Conservation (phyloP, 345 rosid genomes). For the Mallotus nudiflorus region DNA sequence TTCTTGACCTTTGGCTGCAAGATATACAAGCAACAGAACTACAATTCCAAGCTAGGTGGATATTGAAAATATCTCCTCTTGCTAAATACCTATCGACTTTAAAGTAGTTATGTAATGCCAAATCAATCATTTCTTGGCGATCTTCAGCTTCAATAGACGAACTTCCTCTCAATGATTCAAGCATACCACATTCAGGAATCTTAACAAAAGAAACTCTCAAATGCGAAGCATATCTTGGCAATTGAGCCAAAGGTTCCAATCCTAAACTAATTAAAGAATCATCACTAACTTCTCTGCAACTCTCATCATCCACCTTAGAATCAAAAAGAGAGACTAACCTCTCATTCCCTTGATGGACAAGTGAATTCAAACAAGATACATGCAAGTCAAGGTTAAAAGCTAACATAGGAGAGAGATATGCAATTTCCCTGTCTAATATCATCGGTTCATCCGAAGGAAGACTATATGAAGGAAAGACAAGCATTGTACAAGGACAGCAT, state of each 20-base stretch:
- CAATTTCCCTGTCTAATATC: conserved; percentile 50
- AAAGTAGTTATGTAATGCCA: conserved; percentile 72
- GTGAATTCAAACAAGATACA: conserved; percentile 62
- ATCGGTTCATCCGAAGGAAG: conserved; percentile 29
- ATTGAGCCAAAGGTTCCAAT: conserved; percentile 49
- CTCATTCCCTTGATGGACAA: conserved; percentile 59
- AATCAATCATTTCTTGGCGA: conserved; percentile 84
- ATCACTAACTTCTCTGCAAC: conserved; percentile 27
- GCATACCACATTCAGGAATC: conserved; percentile 86
- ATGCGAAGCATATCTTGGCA: conserved; percentile 83
- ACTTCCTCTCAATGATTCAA: conserved; percentile 57
- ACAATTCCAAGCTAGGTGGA: conserved; percentile 71
- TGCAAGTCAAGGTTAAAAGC: conserved; percentile 88
- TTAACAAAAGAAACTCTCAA: conserved; percentile 82
- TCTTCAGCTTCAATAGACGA: conserved; percentile 74
- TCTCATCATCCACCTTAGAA: conserved; percentile 44
- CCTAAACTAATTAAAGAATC: conserved; percentile 45
- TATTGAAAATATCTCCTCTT: conserved; percentile 72
- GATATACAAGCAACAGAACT: conserved; percentile 66
- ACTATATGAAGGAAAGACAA: conserved; percentile 57
- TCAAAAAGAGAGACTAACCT: conserved; percentile 56
- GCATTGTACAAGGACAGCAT: conserved; percentile 43
- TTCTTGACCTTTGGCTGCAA: conserved; percentile 55
- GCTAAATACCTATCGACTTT: conserved; percentile 69
- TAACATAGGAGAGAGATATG: conserved; percentile 75